A percentile compares a stretch with the other conserved stretches of the same genome.
Conservation (phyloP, 2,329 filamentous ascomycete genomes). For the Hymenotorrendiella dingleyae region DNA sequence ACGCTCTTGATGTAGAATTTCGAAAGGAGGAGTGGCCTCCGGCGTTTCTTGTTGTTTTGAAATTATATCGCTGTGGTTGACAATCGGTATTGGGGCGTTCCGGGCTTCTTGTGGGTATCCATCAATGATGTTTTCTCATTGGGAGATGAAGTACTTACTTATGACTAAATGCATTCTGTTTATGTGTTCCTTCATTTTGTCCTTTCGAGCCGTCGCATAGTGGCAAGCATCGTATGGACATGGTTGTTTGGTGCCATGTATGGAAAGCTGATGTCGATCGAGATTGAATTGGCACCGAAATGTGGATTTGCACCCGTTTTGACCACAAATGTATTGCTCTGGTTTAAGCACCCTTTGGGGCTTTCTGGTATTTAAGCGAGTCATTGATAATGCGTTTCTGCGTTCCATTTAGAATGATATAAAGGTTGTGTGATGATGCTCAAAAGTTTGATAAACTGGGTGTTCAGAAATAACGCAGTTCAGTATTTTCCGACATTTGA, state of each 20-base stretch:
- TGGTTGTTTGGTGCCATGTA: conserved; percentile 7
- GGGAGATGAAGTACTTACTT: neutral
- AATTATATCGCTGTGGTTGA: neutral
- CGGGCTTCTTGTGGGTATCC: neutral
- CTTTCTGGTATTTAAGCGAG: too few relatives aligned
- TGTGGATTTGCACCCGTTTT: conserved; percentile 1
- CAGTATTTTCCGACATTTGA: too few relatives aligned
- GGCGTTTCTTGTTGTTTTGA: neutral
- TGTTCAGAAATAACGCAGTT: too few relatives aligned
- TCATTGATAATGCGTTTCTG: too few relatives aligned
- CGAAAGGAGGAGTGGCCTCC: neutral
- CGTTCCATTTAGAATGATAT: too few relatives aligned
- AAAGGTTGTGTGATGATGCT: too few relatives aligned
- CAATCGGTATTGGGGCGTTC: neutral
- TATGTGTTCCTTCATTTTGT: conserved; percentile 9
- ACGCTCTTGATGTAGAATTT: neutral
- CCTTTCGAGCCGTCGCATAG: conserved; percentile 4
- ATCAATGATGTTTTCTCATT: neutral
- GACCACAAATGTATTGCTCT: neutral
- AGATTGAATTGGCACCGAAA: conserved; percentile 8
- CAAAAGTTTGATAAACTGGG: too few relatives aligned
- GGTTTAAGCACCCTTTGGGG: neutral
- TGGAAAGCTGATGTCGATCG: conserved; percentile 2
- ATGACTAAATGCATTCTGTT: conserved; percentile 1
- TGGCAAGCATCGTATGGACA: conserved; percentile 4